Base-by-base conservation (phyloP, 2,329 filamentous ascomycete genomes). In the Hysterium pulicare region DNA sequence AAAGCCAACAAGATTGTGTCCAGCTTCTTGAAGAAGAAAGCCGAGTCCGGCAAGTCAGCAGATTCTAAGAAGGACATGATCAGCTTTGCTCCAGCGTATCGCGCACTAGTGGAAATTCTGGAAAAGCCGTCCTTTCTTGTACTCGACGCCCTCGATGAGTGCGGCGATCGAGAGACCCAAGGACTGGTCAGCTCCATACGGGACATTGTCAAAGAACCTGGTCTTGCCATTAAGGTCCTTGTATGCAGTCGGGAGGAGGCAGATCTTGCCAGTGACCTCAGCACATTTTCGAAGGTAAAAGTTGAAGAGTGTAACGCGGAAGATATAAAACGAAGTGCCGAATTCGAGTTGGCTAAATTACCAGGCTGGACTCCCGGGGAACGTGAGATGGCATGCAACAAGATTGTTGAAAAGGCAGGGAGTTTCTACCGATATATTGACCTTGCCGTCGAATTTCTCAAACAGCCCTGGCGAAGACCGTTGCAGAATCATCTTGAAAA, bases 111-210 rank as follows among this genome's bases (percentile, higher is more conserved):
- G 20, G 35, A 28, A 38, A 3, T 24, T 4, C n/a, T 38, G 3
- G 19, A 13, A 23, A 38, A 38, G n/a, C 35, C 6, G 3, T n/a
- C 41, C 11, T 37, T 8, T 20, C 26, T 20, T 38, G 35, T 37
- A 21, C 23, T 49, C 5, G 46, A 49, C 16, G 46, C 40, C 1
- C 40, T 49, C 3, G 46, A 49, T 31, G 44, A 46, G 23, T 49
- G 44, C 26, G 3, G 3, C 19, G 40, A 46, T 17, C 8, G 40
- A 23, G 4, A 34, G 11, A 5, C 5, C 11, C 21, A 46, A 19
- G 35, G 35, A 13, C 17, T 38, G 3, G 5, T 38, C 3, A 38
- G 35, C 4, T 24, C 19, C 4, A 23, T 38, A 5, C 3, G n/a
- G 13, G 4, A 24, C 5, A 5, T 38, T 3, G 17, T 32, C 28